Evolutionary conservation across 805 yeast species (phyloP).

Genomic region (Barnettozyma populi): DNA sequence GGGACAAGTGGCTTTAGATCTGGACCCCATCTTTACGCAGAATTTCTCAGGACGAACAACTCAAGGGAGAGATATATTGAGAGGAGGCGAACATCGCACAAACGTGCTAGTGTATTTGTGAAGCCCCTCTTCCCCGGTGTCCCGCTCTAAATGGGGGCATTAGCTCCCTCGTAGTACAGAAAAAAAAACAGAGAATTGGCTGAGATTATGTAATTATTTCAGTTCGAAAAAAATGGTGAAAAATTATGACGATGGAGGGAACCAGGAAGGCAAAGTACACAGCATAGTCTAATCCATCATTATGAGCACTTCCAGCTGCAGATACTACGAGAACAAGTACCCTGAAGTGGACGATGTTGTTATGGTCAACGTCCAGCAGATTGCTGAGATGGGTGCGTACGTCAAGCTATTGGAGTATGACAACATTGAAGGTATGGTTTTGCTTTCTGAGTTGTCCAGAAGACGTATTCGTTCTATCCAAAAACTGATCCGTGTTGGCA

Average conservation of each 20-base stretch:
- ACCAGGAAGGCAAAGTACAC: neutral
- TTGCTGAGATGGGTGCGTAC: conserved; percentile 99
- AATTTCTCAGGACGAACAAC: no score
- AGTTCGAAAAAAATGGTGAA: conserved; percentile 1
- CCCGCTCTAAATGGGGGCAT: no score
- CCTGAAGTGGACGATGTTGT: conserved; percentile 99
- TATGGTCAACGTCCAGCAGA: conserved; percentile 97
- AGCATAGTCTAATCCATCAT: neutral
- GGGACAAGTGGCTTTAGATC: no score
- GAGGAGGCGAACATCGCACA: no score
- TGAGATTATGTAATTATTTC: neutral
- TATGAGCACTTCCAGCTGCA: conserved; percentile 86
- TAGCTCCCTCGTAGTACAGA: no score
- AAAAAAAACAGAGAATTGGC: neutral
- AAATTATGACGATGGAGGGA: neutral
- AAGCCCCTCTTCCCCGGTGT: no score
- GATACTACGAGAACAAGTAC: conserved; percentile 96
- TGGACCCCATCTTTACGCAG: no score
- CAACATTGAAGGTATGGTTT: conserved; percentile 98
- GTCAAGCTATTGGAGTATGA: conserved; percentile 94
- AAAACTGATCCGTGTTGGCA: conserved; percentile 95
- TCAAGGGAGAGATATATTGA: no score
- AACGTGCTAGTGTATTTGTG: no score
- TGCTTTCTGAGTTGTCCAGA: conserved; percentile 92
- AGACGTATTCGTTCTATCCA: conserved; percentile 98